Evolutionary conservation across 148 eudicot genomes (phyloP).

Genomic region (Rhododendron ferrugineum): DNA sequence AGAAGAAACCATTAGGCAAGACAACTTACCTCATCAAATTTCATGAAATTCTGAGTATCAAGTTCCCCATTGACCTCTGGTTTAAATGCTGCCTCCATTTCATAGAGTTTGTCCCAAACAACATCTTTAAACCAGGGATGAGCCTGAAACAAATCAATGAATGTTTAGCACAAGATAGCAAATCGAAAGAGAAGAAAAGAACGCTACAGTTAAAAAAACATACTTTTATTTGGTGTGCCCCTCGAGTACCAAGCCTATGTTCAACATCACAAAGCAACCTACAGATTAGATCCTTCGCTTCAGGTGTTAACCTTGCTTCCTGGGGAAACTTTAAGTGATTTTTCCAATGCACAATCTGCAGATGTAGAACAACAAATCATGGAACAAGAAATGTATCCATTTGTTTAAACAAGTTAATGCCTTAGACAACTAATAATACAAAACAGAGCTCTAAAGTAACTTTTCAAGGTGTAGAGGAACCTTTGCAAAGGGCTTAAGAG

Average conservation of each 20-base stretch:
- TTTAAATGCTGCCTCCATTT: conserved; percentile 53
- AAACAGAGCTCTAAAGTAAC: background rate
- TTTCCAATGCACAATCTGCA: conserved; percentile 65
- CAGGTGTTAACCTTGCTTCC: conserved; percentile 40
- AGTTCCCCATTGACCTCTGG: conserved; percentile 51
- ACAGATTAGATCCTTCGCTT: conserved; percentile 55
- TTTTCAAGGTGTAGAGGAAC: conserved; percentile 3
- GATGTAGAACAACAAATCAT: background rate
- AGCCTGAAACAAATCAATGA: conserved; percentile 28
- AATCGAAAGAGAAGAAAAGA: background rate
- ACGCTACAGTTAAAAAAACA: background rate
- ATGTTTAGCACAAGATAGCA: conserved; percentile 4
- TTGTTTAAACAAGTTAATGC: background rate
- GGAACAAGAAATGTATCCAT: background rate
- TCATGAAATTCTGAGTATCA: conserved; percentile 52
- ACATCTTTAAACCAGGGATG: conserved; percentile 55
- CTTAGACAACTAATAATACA: background rate
- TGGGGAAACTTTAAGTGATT: conserved; percentile 49
- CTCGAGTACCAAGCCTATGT: conserved; percentile 47
- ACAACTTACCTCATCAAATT: conserved; percentile 44
- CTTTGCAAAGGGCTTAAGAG: background rate
- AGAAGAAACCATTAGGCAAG: background rate
- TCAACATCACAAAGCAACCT: conserved; percentile 55
- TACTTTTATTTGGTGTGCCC: conserved; percentile 53
- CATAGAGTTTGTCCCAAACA: conserved; percentile 44